A percentile compares a stretch with the other conserved stretches of the same genome.
Evolutionary conservation across 805 yeast genomes (phyloP).

Genomic region (Wickerhamiella sergipiensis): DNA sequence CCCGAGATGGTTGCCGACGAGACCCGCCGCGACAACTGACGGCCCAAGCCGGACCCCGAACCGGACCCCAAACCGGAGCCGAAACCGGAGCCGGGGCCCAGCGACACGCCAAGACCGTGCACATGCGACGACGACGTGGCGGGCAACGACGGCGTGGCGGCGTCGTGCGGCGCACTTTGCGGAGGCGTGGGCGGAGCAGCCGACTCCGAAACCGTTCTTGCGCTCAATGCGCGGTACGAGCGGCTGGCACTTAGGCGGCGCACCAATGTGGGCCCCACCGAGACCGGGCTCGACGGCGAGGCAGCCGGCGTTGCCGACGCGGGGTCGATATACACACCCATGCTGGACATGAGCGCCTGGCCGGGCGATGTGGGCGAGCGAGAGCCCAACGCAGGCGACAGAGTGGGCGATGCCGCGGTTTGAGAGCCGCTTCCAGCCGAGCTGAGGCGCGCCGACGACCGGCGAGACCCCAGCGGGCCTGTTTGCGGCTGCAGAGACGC

Average conservation of each 20-base stretch:
- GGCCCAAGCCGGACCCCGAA: background rate
- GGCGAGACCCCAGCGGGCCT: background rate
- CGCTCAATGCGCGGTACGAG: background rate
- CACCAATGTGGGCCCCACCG: background rate
- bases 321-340: slow-evolving; percentile 1
- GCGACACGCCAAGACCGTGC: no score
- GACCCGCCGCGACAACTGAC: background rate
- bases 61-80: no score
- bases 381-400: background rate
- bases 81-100: no score
- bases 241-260: background rate
- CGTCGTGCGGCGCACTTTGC: background rate
- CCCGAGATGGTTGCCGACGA: background rate
- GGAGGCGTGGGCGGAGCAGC: background rate
- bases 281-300: background rate
- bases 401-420: background rate
- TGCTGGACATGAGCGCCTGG: background rate
- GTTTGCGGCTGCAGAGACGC: background rate
- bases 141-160: no score
- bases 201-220: background rate
- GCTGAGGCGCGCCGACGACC: background rate
- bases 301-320: background rate
- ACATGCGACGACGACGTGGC: no score
- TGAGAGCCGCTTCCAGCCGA: background rate
- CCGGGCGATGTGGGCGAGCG: background rate